phyloP scores from a whole-genome alignment of 768 basidiomycete species.

The Rhizopogon vulgaris region DNA sequence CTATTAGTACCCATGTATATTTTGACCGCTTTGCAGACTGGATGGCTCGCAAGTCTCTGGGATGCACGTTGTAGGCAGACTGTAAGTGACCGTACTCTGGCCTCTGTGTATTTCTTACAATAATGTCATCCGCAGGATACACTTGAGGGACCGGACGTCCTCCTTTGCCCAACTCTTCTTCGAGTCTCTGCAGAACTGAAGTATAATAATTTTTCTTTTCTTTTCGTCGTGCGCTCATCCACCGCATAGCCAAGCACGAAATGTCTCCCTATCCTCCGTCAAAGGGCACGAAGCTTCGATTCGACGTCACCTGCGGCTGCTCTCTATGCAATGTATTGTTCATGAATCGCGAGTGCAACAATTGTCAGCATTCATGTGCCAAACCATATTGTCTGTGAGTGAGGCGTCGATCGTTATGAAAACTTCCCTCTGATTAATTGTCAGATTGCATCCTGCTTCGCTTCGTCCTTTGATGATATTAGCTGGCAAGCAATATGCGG shows the following conservation, averaged over 20 bases:
- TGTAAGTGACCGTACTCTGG: not conserved
- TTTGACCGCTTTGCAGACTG: constrained; percentile 31
- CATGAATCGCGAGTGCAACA: constrained; percentile 35
- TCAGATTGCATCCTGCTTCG: constrained; percentile 43
- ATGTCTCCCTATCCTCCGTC: constrained; percentile 34
- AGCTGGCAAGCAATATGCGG: constrained; percentile 11
- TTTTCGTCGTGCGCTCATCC: not conserved
- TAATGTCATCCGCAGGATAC: constrained; percentile 9
- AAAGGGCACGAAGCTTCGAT: constrained; percentile 33
- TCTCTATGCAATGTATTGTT: constrained; percentile 34
- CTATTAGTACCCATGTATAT: constrained; percentile 27
- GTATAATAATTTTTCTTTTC: constrained; percentile 6
- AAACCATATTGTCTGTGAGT: constrained; percentile 38
- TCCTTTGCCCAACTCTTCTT: constrained; percentile 41
- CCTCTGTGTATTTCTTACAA: not conserved
- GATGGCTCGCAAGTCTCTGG: constrained; percentile 54
- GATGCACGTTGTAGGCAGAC: constrained; percentile 1
- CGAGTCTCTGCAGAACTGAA: constrained; percentile 36
- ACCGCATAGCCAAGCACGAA: constrained; percentile 34
- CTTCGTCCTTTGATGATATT: constrained; percentile 29
- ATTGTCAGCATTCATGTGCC: constrained; percentile 33
- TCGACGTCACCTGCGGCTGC: constrained; percentile 31
- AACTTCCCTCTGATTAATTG: constrained; percentile 4
- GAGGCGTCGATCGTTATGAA: not conserved
- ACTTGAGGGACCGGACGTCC: constrained; percentile 30